phyloP scores from a whole-genome alignment of 225 moss, liverwort and hornwort genomes.

The Takakia lepidozioides region DNA sequence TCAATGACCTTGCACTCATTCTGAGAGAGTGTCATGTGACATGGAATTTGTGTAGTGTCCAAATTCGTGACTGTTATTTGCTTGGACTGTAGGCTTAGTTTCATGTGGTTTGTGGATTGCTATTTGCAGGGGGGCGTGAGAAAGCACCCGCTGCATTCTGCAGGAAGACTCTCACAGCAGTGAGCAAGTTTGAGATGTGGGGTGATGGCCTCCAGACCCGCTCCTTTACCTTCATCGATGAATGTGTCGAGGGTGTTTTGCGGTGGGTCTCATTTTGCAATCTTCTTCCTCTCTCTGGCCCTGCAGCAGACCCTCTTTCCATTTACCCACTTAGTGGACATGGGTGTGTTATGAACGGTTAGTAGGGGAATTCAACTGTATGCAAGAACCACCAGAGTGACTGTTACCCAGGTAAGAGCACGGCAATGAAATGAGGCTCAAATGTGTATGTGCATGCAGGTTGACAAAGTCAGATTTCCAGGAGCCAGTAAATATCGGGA shows the following conservation, averaged over 20 bases:
- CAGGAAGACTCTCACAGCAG: constrained; percentile 73
- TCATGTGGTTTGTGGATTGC: background rate
- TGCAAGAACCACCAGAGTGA: background rate
- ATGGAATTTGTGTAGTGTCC: background rate
- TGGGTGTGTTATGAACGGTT: background rate
- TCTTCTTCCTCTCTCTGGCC: background rate
- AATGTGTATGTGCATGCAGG: constrained; percentile 18
- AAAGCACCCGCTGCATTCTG: constrained; percentile 89
- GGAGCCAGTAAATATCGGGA: constrained; percentile 78
- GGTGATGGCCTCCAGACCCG: constrained; percentile 82
- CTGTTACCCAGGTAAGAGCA: background rate
- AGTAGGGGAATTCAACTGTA: background rate
- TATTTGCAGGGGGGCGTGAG: constrained; percentile 67
- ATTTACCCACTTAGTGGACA: background rate
- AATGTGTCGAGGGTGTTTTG: constrained; percentile 88
- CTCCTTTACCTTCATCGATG: constrained; percentile 92
- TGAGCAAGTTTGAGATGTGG: constrained; percentile 82
- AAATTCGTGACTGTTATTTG: background rate
- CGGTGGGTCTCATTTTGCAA: constrained; percentile 19
- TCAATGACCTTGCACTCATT: too few species aligned
- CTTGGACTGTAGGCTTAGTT: background rate
- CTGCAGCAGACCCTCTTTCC: background rate
- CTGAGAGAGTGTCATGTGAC: too few species aligned
- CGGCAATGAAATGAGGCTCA: too few species aligned
- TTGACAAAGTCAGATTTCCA: constrained; percentile 83